Evolutionary conservation across 2,329 filamentous ascomycete genomes (phyloP).

Genomic region (Paraphoma chrysanthemicola): DNA sequence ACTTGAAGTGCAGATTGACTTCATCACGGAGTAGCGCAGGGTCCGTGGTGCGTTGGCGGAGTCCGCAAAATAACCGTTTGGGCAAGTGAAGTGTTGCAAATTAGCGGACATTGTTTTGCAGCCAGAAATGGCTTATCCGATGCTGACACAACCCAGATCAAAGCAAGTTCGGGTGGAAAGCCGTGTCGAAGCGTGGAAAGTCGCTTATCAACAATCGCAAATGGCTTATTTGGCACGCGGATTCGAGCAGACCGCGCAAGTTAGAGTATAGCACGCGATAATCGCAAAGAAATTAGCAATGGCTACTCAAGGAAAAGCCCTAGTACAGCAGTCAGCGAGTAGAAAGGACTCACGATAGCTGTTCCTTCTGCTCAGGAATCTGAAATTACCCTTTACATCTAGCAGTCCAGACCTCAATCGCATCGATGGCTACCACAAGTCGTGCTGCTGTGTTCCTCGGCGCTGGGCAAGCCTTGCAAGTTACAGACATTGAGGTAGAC

Average conservation of each 20-base stretch:
- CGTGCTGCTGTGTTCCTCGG: conserved; percentile 20
- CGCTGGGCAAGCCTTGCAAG: conserved; percentile 15
- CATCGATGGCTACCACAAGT: conserved; percentile 17
- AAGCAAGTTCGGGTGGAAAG: conserved; percentile 3
- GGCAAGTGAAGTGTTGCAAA: conserved; percentile 21
- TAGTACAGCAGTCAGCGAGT: conserved; percentile 1
- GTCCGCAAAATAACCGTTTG: conserved; percentile 30
- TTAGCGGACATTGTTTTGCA: conserved; percentile 28
- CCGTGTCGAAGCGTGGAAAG: neutral
- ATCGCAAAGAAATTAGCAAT: conserved; percentile 20
- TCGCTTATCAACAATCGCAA: conserved; percentile 28
- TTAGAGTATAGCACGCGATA: conserved; percentile 1
- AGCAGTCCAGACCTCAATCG: neutral
- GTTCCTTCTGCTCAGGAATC: too few species aligned
- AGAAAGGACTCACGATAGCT: neutral
- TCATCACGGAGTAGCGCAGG: conserved; percentile 10
- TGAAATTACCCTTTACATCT: neutral
- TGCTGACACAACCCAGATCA: conserved; percentile 34
- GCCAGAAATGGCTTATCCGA: conserved; percentile 26
- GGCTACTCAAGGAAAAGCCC: conserved; percentile 5
- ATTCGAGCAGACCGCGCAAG: neutral
- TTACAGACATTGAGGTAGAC: conserved; percentile 6
- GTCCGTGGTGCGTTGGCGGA: conserved; percentile 1
- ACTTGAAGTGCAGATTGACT: neutral
- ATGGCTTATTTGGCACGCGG: conserved; percentile 20